These are phyloP conservation scores for Ilex aquifolium DNA, from an alignment of 257 asterid genomes.

Conservation along the genomic window DNA sequence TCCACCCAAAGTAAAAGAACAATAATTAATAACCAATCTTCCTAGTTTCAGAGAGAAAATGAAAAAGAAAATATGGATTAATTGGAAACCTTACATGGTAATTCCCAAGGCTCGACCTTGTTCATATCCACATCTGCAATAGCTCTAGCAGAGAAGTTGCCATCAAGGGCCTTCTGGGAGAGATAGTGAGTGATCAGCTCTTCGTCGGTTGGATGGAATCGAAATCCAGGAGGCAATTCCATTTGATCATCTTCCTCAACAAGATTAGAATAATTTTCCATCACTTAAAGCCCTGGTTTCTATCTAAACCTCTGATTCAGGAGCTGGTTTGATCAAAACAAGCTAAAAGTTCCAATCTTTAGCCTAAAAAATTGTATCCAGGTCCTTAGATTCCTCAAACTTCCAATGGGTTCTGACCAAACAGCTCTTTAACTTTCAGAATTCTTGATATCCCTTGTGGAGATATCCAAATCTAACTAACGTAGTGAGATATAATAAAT, in stretches of 20 bases:
- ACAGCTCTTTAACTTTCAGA: slow-evolving; percentile 1
- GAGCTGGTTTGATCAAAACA: too few species aligned
- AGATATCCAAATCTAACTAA: slow-evolving; percentile 12
- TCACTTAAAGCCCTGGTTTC: slow-evolving; percentile 1
- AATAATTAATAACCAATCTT: not conserved
- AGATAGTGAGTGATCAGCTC: slow-evolving; percentile 72
- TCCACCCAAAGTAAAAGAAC: not conserved
- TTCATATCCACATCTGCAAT: slow-evolving; percentile 81
- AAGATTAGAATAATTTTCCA: slow-evolving; percentile 33
- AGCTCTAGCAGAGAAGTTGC: slow-evolving; percentile 40
- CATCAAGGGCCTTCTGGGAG: slow-evolving; percentile 43
- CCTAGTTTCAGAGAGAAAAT: not conserved
- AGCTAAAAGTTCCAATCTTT: too few species aligned
- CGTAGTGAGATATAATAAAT: not conserved
- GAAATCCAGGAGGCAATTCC: slow-evolving; percentile 71
- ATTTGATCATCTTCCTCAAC: slow-evolving; percentile 28
- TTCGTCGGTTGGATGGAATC: slow-evolving; percentile 79
- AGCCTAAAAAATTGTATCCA: not conserved
- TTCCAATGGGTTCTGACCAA: slow-evolving; percentile 15
- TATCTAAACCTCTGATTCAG: not conserved
- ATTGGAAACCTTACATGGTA: slow-evolving; percentile 49
- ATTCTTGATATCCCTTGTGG: not conserved
- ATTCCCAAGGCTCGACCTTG: slow-evolving; percentile 75
- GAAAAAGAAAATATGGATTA: not conserved
- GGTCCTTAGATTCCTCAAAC: not conserved